Percentiles rank a stretch among this genome's conserved stretches.
phyloP scores from a whole-genome alignment of 2,329 filamentous ascomycete genomes.

The Hypoxylon sp. region DNA sequence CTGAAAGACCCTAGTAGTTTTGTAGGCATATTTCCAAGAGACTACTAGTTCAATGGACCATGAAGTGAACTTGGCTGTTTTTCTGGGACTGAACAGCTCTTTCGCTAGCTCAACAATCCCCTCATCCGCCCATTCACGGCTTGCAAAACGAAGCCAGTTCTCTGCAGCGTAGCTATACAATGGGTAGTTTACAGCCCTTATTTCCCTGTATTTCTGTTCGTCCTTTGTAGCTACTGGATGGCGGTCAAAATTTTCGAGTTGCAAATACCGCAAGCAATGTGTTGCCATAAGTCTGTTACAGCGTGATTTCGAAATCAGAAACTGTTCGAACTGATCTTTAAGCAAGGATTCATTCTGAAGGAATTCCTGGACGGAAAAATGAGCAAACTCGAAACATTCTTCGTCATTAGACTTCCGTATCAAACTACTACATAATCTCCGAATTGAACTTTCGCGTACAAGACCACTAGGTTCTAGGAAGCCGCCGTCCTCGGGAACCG shows the following conservation, averaged over 20 bases:
- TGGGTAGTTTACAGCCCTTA: background rate
- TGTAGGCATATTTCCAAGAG: background rate
- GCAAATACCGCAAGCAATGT: constrained; percentile 41
- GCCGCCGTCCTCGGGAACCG: constrained; percentile 2
- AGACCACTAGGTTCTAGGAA: constrained; percentile 14
- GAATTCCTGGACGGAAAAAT: constrained; percentile 46
- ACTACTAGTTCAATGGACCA: constrained; percentile 16
- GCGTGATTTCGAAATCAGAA: constrained; percentile 25
- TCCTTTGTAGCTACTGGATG: background rate
- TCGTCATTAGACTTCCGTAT: constrained; percentile 40
- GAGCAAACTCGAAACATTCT: constrained; percentile 41
- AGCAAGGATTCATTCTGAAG: constrained; percentile 25
- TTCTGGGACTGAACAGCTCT: no score
- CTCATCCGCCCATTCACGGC: no score
- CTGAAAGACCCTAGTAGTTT: no score
- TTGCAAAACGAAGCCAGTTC: no score
- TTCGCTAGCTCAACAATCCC: no score
- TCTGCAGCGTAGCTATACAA: constrained; percentile 9
- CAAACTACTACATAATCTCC: constrained; percentile 38
- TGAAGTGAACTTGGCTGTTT: constrained; percentile 26
- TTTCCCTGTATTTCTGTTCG: constrained; percentile 4
- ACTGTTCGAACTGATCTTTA: constrained; percentile 15
- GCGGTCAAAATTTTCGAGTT: constrained; percentile 36
- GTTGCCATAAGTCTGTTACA: constrained; percentile 21
- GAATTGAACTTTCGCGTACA: constrained; percentile 20